Percentiles rank a stretch among this genome's conserved stretches.
phyloP scores from a whole-genome alignment of 2,329 filamentous ascomycete species.

The Keithomyces neogunnii region DNA sequence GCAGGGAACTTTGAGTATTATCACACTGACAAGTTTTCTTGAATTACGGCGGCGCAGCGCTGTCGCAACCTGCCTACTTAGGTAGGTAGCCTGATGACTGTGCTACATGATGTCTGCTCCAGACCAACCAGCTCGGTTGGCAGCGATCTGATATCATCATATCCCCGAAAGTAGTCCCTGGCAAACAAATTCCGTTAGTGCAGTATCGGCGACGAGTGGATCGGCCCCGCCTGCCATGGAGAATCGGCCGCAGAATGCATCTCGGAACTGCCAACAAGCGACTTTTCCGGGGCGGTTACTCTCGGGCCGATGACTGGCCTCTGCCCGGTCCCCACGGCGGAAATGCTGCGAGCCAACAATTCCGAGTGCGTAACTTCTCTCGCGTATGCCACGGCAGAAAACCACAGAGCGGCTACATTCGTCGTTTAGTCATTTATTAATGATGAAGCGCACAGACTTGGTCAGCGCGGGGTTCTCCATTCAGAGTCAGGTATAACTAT shows the following conservation, averaged over 20 bases:
- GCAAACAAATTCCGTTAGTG: not conserved
- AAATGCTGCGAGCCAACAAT: not conserved
- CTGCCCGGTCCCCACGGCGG: conserved; percentile 6
- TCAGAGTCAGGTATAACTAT: not conserved
- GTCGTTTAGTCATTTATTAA: not conserved
- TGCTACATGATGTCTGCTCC: too few relatives aligned
- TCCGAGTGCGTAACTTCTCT: not conserved
- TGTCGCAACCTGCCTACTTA: too few relatives aligned
- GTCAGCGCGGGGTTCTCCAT: not conserved
- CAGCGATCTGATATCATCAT: not conserved
- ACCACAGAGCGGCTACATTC: not conserved
- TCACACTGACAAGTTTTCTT: too few relatives aligned
- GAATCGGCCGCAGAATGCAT: not conserved
- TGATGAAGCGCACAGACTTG: not conserved
- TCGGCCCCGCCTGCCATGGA: not conserved
- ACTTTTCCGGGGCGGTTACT: conserved; percentile 2
- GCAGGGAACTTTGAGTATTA: too few relatives aligned
- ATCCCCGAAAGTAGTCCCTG: not conserved
- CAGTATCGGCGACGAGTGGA: not conserved
- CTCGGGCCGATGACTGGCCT: conserved; percentile 3
- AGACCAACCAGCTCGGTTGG: too few relatives aligned
- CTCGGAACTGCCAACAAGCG: not conserved
- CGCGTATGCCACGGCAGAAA: not conserved
- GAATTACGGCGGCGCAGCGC: too few relatives aligned
- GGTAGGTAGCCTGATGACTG: too few relatives aligned